A percentile compares a stretch with the other conserved stretches of the same genome.
phyloP scores from a whole-genome alignment of 495 filamentous ascomycete genomes.

The Annulohypoxylon nitens region DNA sequence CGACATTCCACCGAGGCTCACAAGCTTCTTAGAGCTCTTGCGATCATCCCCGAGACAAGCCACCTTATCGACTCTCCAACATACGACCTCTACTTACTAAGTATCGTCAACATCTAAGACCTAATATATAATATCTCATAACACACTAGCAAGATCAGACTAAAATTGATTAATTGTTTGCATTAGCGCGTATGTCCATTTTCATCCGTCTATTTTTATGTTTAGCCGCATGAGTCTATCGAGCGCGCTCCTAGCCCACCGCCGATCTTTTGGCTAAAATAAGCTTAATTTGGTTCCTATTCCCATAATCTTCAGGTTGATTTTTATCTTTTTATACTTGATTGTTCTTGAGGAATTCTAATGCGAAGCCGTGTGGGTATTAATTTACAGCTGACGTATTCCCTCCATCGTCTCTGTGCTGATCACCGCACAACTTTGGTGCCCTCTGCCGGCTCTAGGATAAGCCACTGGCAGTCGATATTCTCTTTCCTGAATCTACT shows the following conservation, averaged over 20 bases:
- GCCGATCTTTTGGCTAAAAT: slow-evolving; percentile 21
- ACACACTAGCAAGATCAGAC: too few relatives aligned
- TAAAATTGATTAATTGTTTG: not conserved
- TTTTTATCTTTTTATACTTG: not conserved
- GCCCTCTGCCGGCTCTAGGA: slow-evolving; percentile 90
- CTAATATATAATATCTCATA: too few relatives aligned
- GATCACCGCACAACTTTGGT: slow-evolving; percentile 67
- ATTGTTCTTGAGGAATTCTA: slow-evolving; percentile 10
- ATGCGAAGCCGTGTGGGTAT: slow-evolving; percentile 23
- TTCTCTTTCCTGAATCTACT: slow-evolving; percentile 72
- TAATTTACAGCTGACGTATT: slow-evolving; percentile 17
- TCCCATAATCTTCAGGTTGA: slow-evolving; percentile 8
- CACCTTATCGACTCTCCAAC: not conserved
- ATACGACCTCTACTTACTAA: not conserved
- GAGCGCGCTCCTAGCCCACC: slow-evolving; percentile 4
- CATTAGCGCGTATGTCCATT: slow-evolving; percentile 6
- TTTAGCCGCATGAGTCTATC: slow-evolving; percentile 25
- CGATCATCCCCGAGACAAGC: not conserved
- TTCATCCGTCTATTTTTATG: slow-evolving; percentile 31
- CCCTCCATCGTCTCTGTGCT: not conserved
- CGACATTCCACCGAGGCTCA: not conserved
- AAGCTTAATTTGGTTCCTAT: slow-evolving; percentile 22
- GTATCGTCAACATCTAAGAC: not conserved
- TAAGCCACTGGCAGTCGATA: slow-evolving; percentile 86
- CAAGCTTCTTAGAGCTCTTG: not conserved